Evolutionary conservation across 1,284 basidiomycete genomes (phyloP), one percentile per base, ranked within the genome.

Genomic region (Fomitopsis betulina): DNA sequence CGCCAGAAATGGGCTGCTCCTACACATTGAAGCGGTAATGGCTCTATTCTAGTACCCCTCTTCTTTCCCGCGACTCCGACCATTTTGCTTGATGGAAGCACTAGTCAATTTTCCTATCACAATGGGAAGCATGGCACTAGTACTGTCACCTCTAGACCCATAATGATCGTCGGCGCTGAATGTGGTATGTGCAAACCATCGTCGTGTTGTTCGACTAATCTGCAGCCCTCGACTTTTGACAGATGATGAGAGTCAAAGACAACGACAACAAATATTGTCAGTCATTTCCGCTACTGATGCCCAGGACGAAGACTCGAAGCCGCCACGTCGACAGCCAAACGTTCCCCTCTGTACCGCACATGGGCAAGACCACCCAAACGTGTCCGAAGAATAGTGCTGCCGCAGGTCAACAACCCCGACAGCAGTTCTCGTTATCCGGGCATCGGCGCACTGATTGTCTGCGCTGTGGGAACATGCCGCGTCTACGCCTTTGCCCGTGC

Each of bases 91-190:
- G 33, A 40, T 55, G 27, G 54, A 55, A 55, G 54, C 40, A 6
- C 40, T 13, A 27, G 54, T 37, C 42, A 45, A 43, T 55, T 55
- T 55, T 55, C 54, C 33, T 42, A 55, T 55, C 54, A 55, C 40
- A 55, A 27, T 30, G 17, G 23, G 49, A 51, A 51, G 49, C 49
- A 33, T 3, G n/a, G n/a, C n/a, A 32, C 19, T 23, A 35, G 33
- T 37, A 51, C 49, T n/a, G n/a, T 35, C n/a, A 27, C 30, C 25
- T 35, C 49, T 51, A 27, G 49, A n/a, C 49, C 23, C 33, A 7
- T n/a, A 10, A 13, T 19, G 53, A 54, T 54, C 53, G 53, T 54
- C 53, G 23, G 12, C 21, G n/a, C 49, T 9, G 49, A n/a, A 37
- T 19, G 19, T 35, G 49, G 49, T 35, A 30, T 37, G 13, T 21